Evolutionary conservation across 805 yeast genomes (phyloP), one percentile per base, ranked within the genome.

Genomic region (Candida endomychidarum): DNA sequence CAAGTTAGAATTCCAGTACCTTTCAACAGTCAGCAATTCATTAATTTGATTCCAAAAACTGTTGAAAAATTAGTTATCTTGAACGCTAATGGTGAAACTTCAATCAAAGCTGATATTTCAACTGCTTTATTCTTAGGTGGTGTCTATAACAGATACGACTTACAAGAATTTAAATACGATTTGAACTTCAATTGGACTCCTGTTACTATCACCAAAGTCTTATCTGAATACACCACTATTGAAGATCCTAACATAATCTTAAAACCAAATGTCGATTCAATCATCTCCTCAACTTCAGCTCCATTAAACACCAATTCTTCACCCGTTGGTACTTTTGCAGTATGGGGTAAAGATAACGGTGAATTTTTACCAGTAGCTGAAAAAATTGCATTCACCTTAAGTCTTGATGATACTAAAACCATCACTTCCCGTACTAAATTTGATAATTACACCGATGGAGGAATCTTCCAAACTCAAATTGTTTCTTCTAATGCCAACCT

Each of bases 1-100:
- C 74, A 82, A 40, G 76, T 81, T 36, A 78, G 96, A 63, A 78
- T 86, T 31, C 91, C 95, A 40, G 65, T 82, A 38, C 96, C 96
- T 9, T 88, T 89, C 63, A 78, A 82, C 51, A 70, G 76, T 23
- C 70, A 67, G 22, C 75, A 75, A 49, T 88, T 89, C 57, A 65
- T 77, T 37, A 56, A 67, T 3, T 56, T 73, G 8, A 67, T 90
- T 37, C 91, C 96, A 20, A 46, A 59, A 3, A 58, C 83, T 3
- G 65, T 82, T 15, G 72, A 74, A 48, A 72, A 74, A 43, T 63
- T 90, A 40, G 80, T 85, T 34, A 86, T 88, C 21, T 65, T 90
- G 47, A 33, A 52, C 20, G 48, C 57, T 34, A 55, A 58, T 18
- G 58, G 55, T 15, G 63, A 64, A 25, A 57, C 76, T 22, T 54